These are phyloP conservation scores for Acrocalymma vagum DNA, from an alignment of 2,329 filamentous ascomycete species.

Conservation along the genomic window DNA sequence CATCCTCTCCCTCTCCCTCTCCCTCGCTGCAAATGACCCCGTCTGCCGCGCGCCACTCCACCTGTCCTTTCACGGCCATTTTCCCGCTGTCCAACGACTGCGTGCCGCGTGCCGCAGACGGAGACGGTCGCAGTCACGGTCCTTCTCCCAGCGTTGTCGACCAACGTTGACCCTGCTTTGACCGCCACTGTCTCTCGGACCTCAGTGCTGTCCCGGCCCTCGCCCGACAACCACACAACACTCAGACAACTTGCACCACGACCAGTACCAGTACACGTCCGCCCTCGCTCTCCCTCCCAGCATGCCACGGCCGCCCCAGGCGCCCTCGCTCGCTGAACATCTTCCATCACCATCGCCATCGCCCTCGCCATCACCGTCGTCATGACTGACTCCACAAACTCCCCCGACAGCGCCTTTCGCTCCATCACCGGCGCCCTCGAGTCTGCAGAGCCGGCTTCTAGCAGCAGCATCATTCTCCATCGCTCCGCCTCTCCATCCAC, in stretches of 20 bases:
- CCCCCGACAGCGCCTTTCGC: constrained; percentile 38
- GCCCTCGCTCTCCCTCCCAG: constrained; percentile 28
- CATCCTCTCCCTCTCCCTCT: constrained; percentile 12
- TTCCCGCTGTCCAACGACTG: constrained; percentile 39
- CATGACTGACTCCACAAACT: background rate
- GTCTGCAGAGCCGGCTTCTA: constrained; percentile 46
- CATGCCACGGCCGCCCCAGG: constrained; percentile 35
- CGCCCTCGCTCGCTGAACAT: constrained; percentile 30
- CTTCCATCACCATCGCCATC: constrained; percentile 41
- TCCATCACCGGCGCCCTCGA: constrained; percentile 46
- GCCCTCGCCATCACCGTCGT: constrained; percentile 15
- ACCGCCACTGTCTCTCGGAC: constrained; percentile 36
- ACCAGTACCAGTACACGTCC: background rate
- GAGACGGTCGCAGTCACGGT: constrained; percentile 8
- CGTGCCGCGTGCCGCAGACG: constrained; percentile 34
- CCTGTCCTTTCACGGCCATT: constrained; percentile 29
- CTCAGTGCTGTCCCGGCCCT: constrained; percentile 31
- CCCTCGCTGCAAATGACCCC: constrained; percentile 33
- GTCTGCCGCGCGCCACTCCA: constrained; percentile 27
- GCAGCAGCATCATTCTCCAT: constrained; percentile 13
- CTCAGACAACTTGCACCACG: background rate
- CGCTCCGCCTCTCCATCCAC: constrained; percentile 13
- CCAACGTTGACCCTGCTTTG: constrained; percentile 26
- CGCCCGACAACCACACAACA: constrained; percentile 12
- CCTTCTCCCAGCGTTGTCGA: too few relatives aligned